Conservation (phyloP, 768 basidiomycete genomes). For the Psilocybe subaeruginosa region DNA sequence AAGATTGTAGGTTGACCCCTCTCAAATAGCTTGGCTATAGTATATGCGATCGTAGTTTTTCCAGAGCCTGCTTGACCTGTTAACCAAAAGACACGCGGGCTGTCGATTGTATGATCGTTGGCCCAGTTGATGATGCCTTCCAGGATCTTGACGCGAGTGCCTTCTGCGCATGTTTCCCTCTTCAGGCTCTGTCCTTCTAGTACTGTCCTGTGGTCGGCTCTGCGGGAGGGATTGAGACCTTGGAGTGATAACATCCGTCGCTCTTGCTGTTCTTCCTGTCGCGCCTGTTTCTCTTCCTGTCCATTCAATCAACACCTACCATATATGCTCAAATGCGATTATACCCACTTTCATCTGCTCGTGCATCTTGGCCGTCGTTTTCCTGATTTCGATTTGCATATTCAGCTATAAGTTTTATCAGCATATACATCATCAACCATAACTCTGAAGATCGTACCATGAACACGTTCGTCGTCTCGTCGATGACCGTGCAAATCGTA, state of each 20-base stretch:
- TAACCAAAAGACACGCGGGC: conserved; percentile 11
- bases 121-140: conserved; percentile 10
- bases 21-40: conserved; percentile 5
- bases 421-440: too few species aligned
- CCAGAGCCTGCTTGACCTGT: conserved; percentile 14
- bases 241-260: too few species aligned
- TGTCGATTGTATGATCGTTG: conserved; percentile 1
- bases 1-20: background rate
- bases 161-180: conserved; percentile 5
- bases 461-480: too few species aligned
- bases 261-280: too few species aligned
- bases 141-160: conserved; percentile 12
- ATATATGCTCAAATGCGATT: too few species aligned
- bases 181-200: background rate
- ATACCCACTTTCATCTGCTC: too few species aligned
- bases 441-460: too few species aligned
- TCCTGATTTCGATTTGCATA: too few species aligned
- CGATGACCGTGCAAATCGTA: too few species aligned
- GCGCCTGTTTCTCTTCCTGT: background rate
- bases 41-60: conserved; percentile 14
- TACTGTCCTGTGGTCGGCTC: background rate
- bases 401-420: too few species aligned
- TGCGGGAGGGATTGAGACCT: background rate
- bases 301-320: too few species aligned
- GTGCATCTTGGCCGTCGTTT: too few species aligned